These are phyloP conservation scores for Moniliella sp. DNA, from an alignment of 1,284 basidiomycete genomes.

Conservation along the genomic window DNA sequence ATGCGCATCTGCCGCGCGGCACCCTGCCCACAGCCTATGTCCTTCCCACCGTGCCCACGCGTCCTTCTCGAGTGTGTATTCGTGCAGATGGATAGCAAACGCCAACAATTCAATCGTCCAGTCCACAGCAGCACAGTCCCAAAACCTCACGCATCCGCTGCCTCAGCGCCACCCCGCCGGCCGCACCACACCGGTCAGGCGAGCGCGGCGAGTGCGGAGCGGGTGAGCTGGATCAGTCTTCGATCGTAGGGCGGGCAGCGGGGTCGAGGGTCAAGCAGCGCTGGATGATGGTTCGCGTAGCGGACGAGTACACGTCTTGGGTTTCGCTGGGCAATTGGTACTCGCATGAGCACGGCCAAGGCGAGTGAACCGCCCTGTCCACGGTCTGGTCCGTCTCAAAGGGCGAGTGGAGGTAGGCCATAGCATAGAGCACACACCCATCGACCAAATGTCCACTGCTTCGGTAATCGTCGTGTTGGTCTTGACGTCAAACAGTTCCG, in stretches of 20 bases:
- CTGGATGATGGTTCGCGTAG: constrained; percentile 18
- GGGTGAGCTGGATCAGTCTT: constrained; percentile 13
- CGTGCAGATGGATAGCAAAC: no score
- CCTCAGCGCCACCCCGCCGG: no score
- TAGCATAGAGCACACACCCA: constrained; percentile 26
- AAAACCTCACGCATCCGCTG: no score
- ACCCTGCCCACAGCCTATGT: no score
- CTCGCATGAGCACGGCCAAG: constrained; percentile 26
- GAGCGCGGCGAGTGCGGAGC: constrained; percentile 11
- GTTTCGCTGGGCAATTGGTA: constrained; percentile 25
- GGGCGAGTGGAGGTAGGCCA: constrained; percentile 28
- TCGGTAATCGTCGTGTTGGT: constrained; percentile 27
- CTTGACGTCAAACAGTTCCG: constrained; percentile 33
- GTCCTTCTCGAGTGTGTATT: no score
- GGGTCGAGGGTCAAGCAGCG: constrained; percentile 22
- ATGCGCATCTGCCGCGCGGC: no score
- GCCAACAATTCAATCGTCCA: no score
- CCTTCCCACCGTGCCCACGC: no score
- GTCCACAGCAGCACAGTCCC: no score
- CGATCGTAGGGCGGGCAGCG: constrained; percentile 16
- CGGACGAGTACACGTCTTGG: constrained; percentile 18
- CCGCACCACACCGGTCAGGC: no score
- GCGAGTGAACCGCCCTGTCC: constrained; percentile 32
- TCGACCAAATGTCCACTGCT: constrained; percentile 33
- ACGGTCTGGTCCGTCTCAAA: constrained; percentile 32